Base-by-base conservation (phyloP, 2,329 filamentous ascomycete species). In the Scedosporium dehoogii region DNA sequence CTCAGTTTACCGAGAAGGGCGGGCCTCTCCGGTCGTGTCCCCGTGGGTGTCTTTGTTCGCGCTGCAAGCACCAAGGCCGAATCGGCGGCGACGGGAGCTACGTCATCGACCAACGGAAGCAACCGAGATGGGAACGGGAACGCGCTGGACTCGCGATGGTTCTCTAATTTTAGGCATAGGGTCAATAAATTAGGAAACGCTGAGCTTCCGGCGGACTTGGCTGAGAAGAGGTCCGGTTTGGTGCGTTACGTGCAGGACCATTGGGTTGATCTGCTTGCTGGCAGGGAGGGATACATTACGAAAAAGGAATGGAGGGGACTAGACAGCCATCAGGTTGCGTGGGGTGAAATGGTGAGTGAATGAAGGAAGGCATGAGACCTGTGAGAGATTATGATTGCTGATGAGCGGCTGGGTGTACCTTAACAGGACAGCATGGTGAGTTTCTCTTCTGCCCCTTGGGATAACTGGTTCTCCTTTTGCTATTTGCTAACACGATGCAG, bases 271-370 rank as follows among this genome's bases (percentile, higher is more conserved):
- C 75, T 94, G 63, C 75, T 89, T 33, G 89, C 87, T 0, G 90
- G 89, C 0, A 85, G 85, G 63, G 88, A 93, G 69, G 90, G 91
- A 0, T 96, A 86, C 71, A 73, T 94, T 65, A 89, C 86, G 0
- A 81, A 79, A 10, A 63, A 64, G 51, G 78, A 80, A 64, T 80
- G 82, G 67, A 79, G 85, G 59, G 83, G 89, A 0, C 70, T 93
- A 41, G 83, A 85, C 65, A 77, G 81, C 61, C 86, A 90, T 64
- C 79, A 81, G 66, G 87, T 96, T 25, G 85, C 85, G 0, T 96
- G 90, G 91, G 92, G 91, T 33, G 91, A 96, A 72, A 91, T 92
- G 88, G 90, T 91, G 75, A 74, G 77, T 67, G 72, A 75, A 66
- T 72, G 75, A 7, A 12, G 69, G 38, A 12, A 29, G 27, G 18